Percentiles rank a stretch among this genome's conserved stretches.
Conservation (phyloP, 2,329 filamentous ascomycete species). For the Aureobasidium sp. region DNA sequence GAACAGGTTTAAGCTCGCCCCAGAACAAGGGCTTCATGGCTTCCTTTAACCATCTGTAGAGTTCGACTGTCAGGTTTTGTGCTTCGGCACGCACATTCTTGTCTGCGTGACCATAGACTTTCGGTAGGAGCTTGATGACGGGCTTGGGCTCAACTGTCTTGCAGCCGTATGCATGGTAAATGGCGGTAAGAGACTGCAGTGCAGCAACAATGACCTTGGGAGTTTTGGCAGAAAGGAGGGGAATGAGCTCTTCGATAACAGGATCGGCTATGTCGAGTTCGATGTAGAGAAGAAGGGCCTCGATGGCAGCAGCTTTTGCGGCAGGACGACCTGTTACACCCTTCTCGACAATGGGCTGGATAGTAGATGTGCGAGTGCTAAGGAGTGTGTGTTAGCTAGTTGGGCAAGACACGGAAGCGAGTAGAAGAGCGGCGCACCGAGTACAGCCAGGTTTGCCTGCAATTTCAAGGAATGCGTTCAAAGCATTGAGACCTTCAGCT, state of each 20-base stretch:
- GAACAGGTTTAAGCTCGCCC: slow-evolving; percentile 88
- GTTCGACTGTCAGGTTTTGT: slow-evolving; percentile 81
- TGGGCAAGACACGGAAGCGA: background rate
- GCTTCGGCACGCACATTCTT: slow-evolving; percentile 96
- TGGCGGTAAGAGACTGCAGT: slow-evolving; percentile 67
- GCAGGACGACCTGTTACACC: slow-evolving; percentile 82
- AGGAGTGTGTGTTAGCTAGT: slow-evolving; percentile 5
- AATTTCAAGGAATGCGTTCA: slow-evolving; percentile 89
- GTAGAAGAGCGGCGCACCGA: slow-evolving; percentile 41
- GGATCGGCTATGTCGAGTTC: slow-evolving; percentile 82
- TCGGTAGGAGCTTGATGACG: slow-evolving; percentile 78
- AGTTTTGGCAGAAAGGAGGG: slow-evolving; percentile 76
- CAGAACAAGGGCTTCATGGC: slow-evolving; percentile 99
- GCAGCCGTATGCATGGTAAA: slow-evolving; percentile 91
- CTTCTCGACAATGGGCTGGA: slow-evolving; percentile 81
- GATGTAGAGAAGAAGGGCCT: slow-evolving; percentile 80
- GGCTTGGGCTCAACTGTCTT: slow-evolving; percentile 91
- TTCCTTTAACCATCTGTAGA: slow-evolving; percentile 94
- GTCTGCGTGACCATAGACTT: slow-evolving; percentile 91
- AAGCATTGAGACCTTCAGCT: slow-evolving; percentile 78
- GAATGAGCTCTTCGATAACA: slow-evolving; percentile 83
- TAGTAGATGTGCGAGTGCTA: slow-evolving; percentile 66
- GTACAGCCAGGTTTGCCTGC: slow-evolving; percentile 72
- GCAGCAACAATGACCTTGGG: slow-evolving; percentile 79
- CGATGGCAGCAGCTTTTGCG: slow-evolving; percentile 78